Evolutionary conservation across 1,139 yeast species (phyloP).

Genomic region (Diutina ranongensis): DNA sequence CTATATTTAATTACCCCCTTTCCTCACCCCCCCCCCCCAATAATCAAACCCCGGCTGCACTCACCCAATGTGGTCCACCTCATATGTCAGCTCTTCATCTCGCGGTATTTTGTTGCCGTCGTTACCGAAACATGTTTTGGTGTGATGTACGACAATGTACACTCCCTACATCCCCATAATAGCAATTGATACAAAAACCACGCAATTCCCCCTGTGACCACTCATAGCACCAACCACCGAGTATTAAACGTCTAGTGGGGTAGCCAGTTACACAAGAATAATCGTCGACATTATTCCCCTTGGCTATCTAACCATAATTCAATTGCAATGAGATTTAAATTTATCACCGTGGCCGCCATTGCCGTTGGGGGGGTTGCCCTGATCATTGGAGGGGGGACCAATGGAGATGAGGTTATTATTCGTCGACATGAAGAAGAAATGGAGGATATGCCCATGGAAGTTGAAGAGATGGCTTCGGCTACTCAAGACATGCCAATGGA

Average conservation of each 20-base stretch:
- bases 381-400: neutral
- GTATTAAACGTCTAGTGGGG: too few relatives aligned
- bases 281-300: too few relatives aligned
- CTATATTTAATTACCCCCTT: too few relatives aligned
- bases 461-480: too few relatives aligned
- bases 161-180: too few relatives aligned
- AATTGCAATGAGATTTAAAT: neutral
- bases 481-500: neutral
- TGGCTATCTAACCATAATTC: too few relatives aligned
- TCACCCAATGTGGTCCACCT: too few relatives aligned
- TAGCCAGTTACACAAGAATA: too few relatives aligned
- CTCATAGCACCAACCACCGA: too few relatives aligned
- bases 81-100: neutral
- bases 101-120: neutral
- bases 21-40: too few relatives aligned
- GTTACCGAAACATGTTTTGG: neutral
- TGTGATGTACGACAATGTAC: neutral
- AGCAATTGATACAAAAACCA: neutral
- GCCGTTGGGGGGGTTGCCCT: neutral
- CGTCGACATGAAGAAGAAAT: neutral
- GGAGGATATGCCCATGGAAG: neutral
- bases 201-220: conserved; percentile 1
- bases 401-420: neutral
- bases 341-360: neutral
- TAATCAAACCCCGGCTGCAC: too few relatives aligned